phyloP scores from a whole-genome alignment of 176 grass and related monocot genomes.

The Aegilops tauschii region DNA sequence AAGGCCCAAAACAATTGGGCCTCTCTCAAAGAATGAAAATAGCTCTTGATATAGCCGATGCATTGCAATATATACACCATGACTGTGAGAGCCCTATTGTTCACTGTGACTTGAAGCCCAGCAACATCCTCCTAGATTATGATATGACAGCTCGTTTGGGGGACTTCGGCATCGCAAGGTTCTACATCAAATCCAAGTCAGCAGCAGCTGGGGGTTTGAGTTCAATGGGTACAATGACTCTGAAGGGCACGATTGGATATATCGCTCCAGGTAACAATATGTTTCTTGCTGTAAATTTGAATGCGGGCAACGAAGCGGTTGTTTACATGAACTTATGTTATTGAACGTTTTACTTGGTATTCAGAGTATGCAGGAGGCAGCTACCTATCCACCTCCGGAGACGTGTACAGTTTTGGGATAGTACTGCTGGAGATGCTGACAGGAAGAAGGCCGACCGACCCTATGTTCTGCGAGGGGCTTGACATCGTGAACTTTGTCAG shows the following conservation, averaged over 20 bases:
- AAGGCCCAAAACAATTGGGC: neutral
- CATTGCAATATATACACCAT: constrained; percentile 51
- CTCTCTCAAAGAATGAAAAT: constrained; percentile 42
- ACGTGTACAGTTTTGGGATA: constrained; percentile 20
- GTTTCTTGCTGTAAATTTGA: neutral
- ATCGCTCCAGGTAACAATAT: constrained; percentile 42
- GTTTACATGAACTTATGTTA: neutral
- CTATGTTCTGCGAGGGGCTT: constrained; percentile 19
- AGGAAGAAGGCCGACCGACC: constrained; percentile 21
- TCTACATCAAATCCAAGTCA: neutral
- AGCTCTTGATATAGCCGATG: constrained; percentile 39
- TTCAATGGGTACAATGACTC: neutral
- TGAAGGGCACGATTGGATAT: constrained; percentile 52
- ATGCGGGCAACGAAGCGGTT: neutral
- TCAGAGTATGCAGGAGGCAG: neutral
- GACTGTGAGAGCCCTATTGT: constrained; percentile 39
- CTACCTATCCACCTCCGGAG: neutral
- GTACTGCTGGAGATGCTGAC: constrained; percentile 12
- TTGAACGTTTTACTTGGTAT: neutral
- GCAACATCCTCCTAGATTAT: constrained; percentile 45
- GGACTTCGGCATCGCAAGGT: constrained; percentile 54
- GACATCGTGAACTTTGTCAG: constrained; percentile 6
- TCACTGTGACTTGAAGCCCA: constrained; percentile 56
- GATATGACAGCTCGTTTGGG: constrained; percentile 36
- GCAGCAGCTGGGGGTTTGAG: neutral